These are phyloP conservation scores for Groenewaldozyma tartarivorans DNA, from an alignment of 805 yeast species.

Conservation along the genomic window DNA sequence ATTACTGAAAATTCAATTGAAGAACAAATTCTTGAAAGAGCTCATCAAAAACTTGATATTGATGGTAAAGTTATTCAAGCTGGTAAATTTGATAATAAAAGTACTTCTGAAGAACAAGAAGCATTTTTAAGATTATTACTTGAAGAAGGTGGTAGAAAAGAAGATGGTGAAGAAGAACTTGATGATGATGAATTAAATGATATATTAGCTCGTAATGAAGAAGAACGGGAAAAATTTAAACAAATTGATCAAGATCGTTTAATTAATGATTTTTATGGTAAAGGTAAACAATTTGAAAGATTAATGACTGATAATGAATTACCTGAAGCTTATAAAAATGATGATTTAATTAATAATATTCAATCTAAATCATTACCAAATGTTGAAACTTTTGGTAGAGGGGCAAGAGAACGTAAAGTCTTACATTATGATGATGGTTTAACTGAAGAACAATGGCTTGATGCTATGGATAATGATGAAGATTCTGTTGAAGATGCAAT, in stretches of 20 bases:
- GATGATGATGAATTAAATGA: constrained; percentile 82
- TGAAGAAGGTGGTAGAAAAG: constrained; percentile 59
- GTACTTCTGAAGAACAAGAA: constrained; percentile 95
- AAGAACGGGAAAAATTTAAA: constrained; percentile 54
- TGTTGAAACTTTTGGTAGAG: constrained; percentile 46
- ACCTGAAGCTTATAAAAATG: constrained; percentile 66
- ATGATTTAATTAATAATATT: constrained; percentile 28
- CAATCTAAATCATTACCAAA: constrained; percentile 16
- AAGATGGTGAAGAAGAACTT: constrained; percentile 62
- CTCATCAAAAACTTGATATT: constrained; percentile 85
- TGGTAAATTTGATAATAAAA: constrained; percentile 94
- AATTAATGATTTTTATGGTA: constrained; percentile 31
- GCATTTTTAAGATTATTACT: constrained; percentile 79
- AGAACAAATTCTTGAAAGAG: constrained; percentile 86
- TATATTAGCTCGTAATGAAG: constrained; percentile 70
- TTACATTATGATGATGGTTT: constrained; percentile 70
- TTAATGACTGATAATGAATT: constrained; percentile 60
- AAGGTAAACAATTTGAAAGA: constrained; percentile 35
- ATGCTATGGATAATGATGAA: constrained; percentile 46
- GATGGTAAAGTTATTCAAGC: constrained; percentile 99
- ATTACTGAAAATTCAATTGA: constrained; percentile 91
- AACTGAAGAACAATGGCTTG: constrained; percentile 87
- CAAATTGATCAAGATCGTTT: constrained; percentile 54
- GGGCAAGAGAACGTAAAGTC: constrained; percentile 67
- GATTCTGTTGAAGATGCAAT: constrained; percentile 49